Evolutionary conservation across 1,284 basidiomycete genomes (phyloP).

Genomic region (Ceratobasidium theobromae): DNA sequence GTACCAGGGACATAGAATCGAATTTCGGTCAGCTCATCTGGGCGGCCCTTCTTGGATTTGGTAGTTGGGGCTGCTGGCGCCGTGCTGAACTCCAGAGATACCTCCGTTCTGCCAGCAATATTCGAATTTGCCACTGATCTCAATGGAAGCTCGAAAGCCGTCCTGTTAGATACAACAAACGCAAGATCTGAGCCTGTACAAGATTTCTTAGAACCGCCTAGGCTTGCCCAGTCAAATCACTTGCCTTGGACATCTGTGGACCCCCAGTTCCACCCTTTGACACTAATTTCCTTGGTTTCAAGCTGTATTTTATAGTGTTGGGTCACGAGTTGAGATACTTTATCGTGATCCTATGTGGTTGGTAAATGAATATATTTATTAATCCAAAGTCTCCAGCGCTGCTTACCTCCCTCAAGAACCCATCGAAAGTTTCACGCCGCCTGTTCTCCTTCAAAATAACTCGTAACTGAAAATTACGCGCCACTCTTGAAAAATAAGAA

Average conservation of each 20-base stretch:
- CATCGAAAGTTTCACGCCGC: conserved; percentile 80
- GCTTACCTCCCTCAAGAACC: conserved; percentile 84
- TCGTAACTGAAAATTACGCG: conserved; percentile 87
- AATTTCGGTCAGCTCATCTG: conserved; percentile 94
- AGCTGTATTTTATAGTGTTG: conserved; percentile 84
- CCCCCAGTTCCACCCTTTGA: conserved; percentile 99
- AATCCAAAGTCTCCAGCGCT: conserved; percentile 20
- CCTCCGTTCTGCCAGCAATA: conserved; percentile 95
- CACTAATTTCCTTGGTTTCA: conserved; percentile 82
- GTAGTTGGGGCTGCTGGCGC: conserved; percentile 42
- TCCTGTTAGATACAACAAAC: conserved; percentile 88
- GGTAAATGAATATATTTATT: not conserved
- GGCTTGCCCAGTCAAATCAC: conserved; percentile 37
- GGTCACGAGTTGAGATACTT: conserved; percentile 71
- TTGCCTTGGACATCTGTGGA: conserved; percentile 89
- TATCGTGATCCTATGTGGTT: conserved; percentile 72
- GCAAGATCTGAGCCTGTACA: conserved; percentile 83
- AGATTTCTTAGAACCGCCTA: no score
- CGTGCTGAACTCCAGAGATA: conserved; percentile 88
- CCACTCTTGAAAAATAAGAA: conserved; percentile 62
- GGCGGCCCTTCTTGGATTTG: conserved; percentile 48
- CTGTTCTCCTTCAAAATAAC: conserved; percentile 76
- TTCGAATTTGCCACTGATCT: conserved; percentile 92
- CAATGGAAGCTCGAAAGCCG: conserved; percentile 90
- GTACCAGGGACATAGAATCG: conserved; percentile 94